Evolutionary conservation across 495 filamentous ascomycete species (phyloP).

Genomic region (Corynascus novoguineensis): DNA sequence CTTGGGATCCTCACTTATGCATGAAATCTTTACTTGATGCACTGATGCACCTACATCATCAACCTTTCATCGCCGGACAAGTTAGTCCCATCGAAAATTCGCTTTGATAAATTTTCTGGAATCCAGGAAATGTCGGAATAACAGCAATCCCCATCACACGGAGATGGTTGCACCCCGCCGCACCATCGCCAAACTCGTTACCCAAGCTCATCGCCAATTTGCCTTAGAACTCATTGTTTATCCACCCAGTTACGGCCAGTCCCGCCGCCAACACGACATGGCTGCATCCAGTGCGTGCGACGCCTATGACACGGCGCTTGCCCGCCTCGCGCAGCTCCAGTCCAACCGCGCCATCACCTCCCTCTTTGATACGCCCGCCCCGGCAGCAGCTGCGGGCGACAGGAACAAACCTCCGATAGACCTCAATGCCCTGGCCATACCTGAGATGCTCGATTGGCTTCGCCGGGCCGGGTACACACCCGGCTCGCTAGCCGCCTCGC

Average conservation of each 20-base stretch:
- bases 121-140: too few relatives aligned
- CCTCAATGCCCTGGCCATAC: conserved; percentile 71
- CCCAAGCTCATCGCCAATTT: too few relatives aligned
- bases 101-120: too few relatives aligned
- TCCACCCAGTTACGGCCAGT: too few relatives aligned
- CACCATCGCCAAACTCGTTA: too few relatives aligned
- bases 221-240: too few relatives aligned
- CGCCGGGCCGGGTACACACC: conserved; percentile 63
- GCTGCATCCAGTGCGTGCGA: background rate
- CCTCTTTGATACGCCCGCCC: conserved; percentile 37
- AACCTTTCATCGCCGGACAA: background rate
- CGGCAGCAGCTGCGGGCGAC: background rate
- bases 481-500: conserved; percentile 23
- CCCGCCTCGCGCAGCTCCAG: conserved; percentile 63
- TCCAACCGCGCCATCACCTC: conserved; percentile 61
- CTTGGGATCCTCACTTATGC: too few relatives aligned
- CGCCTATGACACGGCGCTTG: conserved; percentile 36
- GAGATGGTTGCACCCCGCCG: background rate
- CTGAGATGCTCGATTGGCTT: conserved; percentile 81
- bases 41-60: too few relatives aligned
- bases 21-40: too few relatives aligned
- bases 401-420: conserved; percentile 26
- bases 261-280: conserved; percentile 11
- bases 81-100: too few relatives aligned
- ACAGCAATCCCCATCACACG: background rate